Evolutionary conservation across 2,329 filamentous ascomycete genomes (phyloP).

Genomic region (Rhexocercosporidium sp.): DNA sequence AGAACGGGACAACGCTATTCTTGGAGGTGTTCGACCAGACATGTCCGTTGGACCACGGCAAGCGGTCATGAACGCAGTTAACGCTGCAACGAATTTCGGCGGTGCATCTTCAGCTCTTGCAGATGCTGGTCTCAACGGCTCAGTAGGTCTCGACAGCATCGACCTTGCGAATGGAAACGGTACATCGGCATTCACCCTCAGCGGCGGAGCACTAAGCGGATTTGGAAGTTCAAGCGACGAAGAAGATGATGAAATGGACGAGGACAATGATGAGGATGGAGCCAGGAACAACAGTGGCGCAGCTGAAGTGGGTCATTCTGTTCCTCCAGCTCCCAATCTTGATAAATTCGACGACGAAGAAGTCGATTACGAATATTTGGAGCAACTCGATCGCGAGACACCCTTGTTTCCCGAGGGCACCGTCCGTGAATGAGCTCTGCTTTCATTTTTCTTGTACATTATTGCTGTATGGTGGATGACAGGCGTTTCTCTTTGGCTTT

Average conservation of each 20-base stretch:
- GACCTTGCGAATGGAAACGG: conserved; percentile 69
- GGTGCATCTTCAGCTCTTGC: conserved; percentile 69
- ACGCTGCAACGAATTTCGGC: conserved; percentile 61
- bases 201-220: conserved; percentile 77
- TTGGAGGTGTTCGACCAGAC: conserved; percentile 92
- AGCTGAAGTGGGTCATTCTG: conserved; percentile 61
- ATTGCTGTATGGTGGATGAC: conserved; percentile 24
- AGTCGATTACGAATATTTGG: conserved; percentile 45
- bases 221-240: conserved; percentile 96
- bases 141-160: conserved; percentile 53
- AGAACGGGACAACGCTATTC: conserved; percentile 96
- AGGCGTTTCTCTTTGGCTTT: conserved; percentile 28
- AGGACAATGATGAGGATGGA: conserved; percentile 73
- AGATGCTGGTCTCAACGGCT: conserved; percentile 80
- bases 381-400: conserved; percentile 44
- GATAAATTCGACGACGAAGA: conserved; percentile 44
- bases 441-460: conserved; percentile 38
- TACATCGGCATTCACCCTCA: conserved; percentile 74
- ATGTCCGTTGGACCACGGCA: conserved; percentile 82
- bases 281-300: conserved; percentile 50
- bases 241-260: conserved; percentile 93
- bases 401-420: conserved; percentile 51
- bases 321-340: conserved; percentile 44
- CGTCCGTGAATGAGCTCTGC: conserved; percentile 56
- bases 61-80: conserved; percentile 61